Evolutionary conservation across 176 grass and related monocot genomes (phyloP).

Genomic region (Musa acuminata): DNA sequence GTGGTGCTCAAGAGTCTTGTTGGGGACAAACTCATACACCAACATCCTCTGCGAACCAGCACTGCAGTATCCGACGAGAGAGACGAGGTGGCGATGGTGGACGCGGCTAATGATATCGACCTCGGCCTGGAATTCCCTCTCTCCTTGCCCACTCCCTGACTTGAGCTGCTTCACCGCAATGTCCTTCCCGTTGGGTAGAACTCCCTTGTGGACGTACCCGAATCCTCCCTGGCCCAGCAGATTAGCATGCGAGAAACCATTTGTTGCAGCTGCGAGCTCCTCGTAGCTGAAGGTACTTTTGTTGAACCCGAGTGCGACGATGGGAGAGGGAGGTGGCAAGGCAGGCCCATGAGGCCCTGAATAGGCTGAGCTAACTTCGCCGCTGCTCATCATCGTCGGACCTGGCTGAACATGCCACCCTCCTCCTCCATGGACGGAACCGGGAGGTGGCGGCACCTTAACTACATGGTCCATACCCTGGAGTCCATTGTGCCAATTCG

Average conservation of each 20-base stretch:
- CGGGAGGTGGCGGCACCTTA: constrained; percentile 3
- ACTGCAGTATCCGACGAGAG: constrained; percentile 44
- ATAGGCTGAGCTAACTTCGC: background rate
- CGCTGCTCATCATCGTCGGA: background rate
- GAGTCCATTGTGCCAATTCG: constrained; percentile 10
- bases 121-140: constrained; percentile 53
- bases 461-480: constrained; percentile 2
- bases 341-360: background rate
- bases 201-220: constrained; percentile 43
- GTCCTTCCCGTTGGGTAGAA: constrained; percentile 24
- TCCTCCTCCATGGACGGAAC: background rate
- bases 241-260: constrained; percentile 33
- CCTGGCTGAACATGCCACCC: background rate
- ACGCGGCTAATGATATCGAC: constrained; percentile 52
- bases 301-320: constrained; percentile 27
- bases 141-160: constrained; percentile 40
- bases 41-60: constrained; percentile 32
- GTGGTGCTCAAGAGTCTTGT: constrained; percentile 53
- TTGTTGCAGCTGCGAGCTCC: constrained; percentile 35
- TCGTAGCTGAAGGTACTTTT: constrained; percentile 38
- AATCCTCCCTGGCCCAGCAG: constrained; percentile 58
- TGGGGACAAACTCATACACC: constrained; percentile 49
- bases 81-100: constrained; percentile 49
- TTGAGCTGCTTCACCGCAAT: constrained; percentile 52
- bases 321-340: constrained; percentile 28